Conservation (phyloP, 768 basidiomycete species). For the Tulasnella sp. region DNA sequence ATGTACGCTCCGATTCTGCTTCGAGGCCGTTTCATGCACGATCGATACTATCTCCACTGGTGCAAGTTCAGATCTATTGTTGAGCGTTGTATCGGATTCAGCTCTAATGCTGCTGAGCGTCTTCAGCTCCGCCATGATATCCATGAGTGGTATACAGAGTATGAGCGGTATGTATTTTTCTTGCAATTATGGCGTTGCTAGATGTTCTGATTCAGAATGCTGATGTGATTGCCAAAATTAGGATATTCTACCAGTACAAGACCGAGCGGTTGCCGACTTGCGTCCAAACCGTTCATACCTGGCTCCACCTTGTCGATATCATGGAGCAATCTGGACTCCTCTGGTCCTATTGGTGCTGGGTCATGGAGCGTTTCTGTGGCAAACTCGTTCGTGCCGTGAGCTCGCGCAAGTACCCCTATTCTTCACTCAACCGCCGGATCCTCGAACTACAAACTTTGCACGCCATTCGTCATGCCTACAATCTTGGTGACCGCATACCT, state of each 20-base stretch:
- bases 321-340: neutral
- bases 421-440: constrained; percentile 2
- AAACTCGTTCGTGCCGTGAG: neutral
- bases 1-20: constrained; percentile 38
- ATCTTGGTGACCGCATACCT: neutral
- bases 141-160: neutral
- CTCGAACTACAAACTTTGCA: neutral
- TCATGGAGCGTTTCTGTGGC: constrained; percentile 15
- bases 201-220: neutral
- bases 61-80: neutral
- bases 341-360: constrained; percentile 10
- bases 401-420: neutral
- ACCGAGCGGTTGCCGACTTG: neutral
- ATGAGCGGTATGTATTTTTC: neutral
- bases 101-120: neutral
- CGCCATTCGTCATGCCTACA: neutral
- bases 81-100: neutral
- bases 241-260: constrained; percentile 12
- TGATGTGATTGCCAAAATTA: neutral
- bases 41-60: constrained; percentile 31
- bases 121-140: neutral
- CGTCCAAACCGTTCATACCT: neutral
- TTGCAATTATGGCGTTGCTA: too few relatives aligned
- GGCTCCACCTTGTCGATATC: constrained; percentile 5
- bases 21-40: constrained; percentile 28